A percentile compares a stretch with the other conserved stretches of the same genome.
phyloP scores from a whole-genome alignment of 192 early-diverging fungal species.

The Diversispora epigaea region DNA sequence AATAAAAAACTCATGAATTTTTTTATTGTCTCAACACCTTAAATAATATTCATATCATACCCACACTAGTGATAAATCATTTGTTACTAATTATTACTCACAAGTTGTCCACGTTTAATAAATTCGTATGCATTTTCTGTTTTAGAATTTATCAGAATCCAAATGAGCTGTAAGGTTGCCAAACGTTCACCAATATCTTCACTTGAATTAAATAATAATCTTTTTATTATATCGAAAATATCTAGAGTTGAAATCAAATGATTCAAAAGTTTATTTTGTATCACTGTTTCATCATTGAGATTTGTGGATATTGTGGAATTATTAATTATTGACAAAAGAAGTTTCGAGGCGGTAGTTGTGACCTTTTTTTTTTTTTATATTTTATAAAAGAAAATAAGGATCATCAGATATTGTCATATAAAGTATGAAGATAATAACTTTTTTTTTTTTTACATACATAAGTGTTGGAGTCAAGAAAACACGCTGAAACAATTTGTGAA shows the following conservation, averaged over 20 bases:
- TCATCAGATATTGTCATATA: background rate
- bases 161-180: slow-evolving; percentile 50
- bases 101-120: slow-evolving; percentile 42
- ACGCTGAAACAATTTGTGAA: slow-evolving; percentile 35
- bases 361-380: slow-evolving; percentile 34
- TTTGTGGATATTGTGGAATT: slow-evolving; percentile 28
- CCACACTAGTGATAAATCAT: too few relatives aligned
- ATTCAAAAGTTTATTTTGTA: slow-evolving; percentile 38
- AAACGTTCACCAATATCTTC: slow-evolving; percentile 37
- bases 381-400: background rate
- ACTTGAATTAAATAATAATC: slow-evolving; percentile 36
- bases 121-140: slow-evolving; percentile 39
- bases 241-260: slow-evolving; percentile 40
- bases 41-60: too few relatives aligned
- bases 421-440: background rate
- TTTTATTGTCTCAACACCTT: too few relatives aligned
- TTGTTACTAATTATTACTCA: background rate
- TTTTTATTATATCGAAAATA: slow-evolving; percentile 38
- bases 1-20: too few relatives aligned
- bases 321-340: slow-evolving; percentile 44
- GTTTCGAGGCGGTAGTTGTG: slow-evolving; percentile 42
- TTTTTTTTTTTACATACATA: slow-evolving; percentile 38
- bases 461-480: slow-evolving; percentile 47
- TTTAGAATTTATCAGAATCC: slow-evolving; percentile 40
- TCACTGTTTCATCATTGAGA: slow-evolving; percentile 15